Conservation (phyloP, 768 basidiomycete species). For the Leccinum subtestaceum region DNA sequence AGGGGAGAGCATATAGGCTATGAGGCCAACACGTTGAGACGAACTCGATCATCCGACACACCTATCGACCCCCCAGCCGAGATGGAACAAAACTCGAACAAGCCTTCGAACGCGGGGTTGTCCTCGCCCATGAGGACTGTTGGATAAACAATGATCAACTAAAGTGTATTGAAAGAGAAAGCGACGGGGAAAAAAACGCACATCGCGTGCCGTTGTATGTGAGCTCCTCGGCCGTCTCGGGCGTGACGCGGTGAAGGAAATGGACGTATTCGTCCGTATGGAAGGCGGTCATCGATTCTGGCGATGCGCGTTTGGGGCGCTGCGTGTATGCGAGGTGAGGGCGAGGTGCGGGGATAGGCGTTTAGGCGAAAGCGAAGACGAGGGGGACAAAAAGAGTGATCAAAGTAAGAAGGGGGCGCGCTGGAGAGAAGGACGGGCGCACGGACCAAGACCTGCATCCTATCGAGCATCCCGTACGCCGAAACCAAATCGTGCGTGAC, state of each 20-base stretch:
- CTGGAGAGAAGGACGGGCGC: neutral
- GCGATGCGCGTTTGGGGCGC: slow-evolving; percentile 44
- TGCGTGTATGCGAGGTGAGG: slow-evolving; percentile 27
- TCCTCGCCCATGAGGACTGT: slow-evolving; percentile 78
- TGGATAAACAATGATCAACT: neutral
- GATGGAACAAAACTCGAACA: slow-evolving; percentile 96
- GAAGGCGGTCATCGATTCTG: slow-evolving; percentile 85
- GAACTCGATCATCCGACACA: slow-evolving; percentile 33
- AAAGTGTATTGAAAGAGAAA: neutral
- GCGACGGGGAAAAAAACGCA: slow-evolving; percentile 35
- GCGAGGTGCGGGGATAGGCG: neutral
- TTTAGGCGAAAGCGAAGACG: neutral
- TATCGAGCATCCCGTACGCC: slow-evolving; percentile 42
- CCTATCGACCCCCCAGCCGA: slow-evolving; percentile 95
- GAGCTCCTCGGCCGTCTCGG: slow-evolving; percentile 85
- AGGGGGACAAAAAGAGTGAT: too few relatives aligned
- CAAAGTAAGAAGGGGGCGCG: neutral
- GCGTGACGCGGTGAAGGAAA: slow-evolving; percentile 83
- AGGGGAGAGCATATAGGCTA: neutral
- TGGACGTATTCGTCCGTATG: slow-evolving; percentile 99
- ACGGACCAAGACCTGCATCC: slow-evolving; percentile 86
- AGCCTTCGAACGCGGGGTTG: slow-evolving; percentile 93
- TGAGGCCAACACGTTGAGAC: neutral
- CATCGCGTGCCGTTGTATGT: slow-evolving; percentile 85
- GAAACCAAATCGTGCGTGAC: slow-evolving; percentile 91